Conservation (phyloP, 1,139 yeast species). For the Saccharomyces hybrid region DNA sequence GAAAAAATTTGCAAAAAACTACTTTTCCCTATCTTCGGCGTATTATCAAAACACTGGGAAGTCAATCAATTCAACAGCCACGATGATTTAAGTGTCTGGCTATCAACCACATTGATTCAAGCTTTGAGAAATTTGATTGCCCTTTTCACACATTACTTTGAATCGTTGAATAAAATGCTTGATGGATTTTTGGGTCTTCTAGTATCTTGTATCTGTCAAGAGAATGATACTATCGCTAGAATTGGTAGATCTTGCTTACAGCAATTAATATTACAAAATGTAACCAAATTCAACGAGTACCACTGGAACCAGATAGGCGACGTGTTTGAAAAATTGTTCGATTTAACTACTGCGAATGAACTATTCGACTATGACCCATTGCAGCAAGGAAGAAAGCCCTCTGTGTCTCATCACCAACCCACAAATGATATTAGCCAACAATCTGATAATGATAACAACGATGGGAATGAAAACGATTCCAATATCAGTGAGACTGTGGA, state of each 20-base stretch:
- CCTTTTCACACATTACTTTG: slow-evolving; percentile 73
- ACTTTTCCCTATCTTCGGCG: slow-evolving; percentile 83
- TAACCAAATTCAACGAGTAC: slow-evolving; percentile 47
- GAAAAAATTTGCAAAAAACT: slow-evolving; percentile 65
- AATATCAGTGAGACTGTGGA: slow-evolving; percentile 22
- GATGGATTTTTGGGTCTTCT: slow-evolving; percentile 71
- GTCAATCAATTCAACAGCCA: slow-evolving; percentile 56
- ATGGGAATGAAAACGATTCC: slow-evolving; percentile 3
- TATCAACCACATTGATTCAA: slow-evolving; percentile 91
- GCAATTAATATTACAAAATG: slow-evolving; percentile 67
- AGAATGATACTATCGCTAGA: slow-evolving; percentile 90
- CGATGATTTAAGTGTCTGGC: slow-evolving; percentile 90
- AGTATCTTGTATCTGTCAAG: slow-evolving; percentile 88
- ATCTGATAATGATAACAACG: slow-evolving; percentile 3
- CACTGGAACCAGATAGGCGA: slow-evolving; percentile 74
- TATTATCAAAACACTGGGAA: slow-evolving; percentile 70
- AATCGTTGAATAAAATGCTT: slow-evolving; percentile 60
- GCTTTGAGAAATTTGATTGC: slow-evolving; percentile 86
- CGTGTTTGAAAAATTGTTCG: slow-evolving; percentile 63
- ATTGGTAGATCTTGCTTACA: slow-evolving; percentile 87
- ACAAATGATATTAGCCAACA: neutral
- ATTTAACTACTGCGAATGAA: slow-evolving; percentile 78
- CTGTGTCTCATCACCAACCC: slow-evolving; percentile 6
- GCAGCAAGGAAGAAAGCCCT: slow-evolving; percentile 30
- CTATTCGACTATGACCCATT: slow-evolving; percentile 67